phyloP scores from a whole-genome alignment of 1,284 basidiomycete species.

The Cutaneotrichosporon sp. region DNA sequence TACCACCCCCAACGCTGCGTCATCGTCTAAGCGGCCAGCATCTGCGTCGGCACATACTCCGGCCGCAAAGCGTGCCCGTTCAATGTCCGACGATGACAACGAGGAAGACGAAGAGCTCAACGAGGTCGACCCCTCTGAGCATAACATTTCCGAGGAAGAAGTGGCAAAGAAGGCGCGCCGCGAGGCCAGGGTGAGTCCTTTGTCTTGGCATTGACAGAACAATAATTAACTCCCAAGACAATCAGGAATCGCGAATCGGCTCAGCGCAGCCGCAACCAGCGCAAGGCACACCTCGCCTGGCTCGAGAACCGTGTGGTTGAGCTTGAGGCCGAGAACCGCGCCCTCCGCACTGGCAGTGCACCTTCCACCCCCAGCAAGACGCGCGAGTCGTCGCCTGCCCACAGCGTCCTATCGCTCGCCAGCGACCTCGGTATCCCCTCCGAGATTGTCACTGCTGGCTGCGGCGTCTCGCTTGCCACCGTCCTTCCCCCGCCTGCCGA shows the following conservation, averaged over 20 bases:
- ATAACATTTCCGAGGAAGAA: constrained; percentile 30
- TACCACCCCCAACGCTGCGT: constrained; percentile 10
- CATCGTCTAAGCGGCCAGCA: constrained; percentile 24
- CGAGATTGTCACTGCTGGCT: constrained; percentile 35
- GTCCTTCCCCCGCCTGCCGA: constrained; percentile 44
- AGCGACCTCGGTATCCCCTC: constrained; percentile 41
- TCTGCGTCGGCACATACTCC: constrained; percentile 1
- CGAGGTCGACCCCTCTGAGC: constrained; percentile 17
- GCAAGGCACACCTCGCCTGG: constrained; percentile 49
- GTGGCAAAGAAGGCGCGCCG: constrained; percentile 41
- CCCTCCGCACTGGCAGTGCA: constrained; percentile 31
- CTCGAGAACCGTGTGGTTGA: constrained; percentile 49
- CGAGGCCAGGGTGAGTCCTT: constrained; percentile 43
- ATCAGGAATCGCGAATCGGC: constrained; percentile 50
- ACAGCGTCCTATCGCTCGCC: constrained; percentile 39
- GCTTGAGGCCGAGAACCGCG: constrained; percentile 48
- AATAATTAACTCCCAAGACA: constrained; percentile 28
- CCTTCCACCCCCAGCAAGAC: constrained; percentile 21
- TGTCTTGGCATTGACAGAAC: background rate
- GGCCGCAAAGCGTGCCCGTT: constrained; percentile 23
- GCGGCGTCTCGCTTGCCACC: constrained; percentile 43
- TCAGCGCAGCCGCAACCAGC: constrained; percentile 50
- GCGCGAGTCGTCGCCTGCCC: constrained; percentile 38
- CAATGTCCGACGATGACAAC: constrained; percentile 24
- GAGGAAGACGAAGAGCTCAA: constrained; percentile 23